Evolutionary conservation across 768 basidiomycete genomes (phyloP).

Genomic region (Phaeotremella skinneri): DNA sequence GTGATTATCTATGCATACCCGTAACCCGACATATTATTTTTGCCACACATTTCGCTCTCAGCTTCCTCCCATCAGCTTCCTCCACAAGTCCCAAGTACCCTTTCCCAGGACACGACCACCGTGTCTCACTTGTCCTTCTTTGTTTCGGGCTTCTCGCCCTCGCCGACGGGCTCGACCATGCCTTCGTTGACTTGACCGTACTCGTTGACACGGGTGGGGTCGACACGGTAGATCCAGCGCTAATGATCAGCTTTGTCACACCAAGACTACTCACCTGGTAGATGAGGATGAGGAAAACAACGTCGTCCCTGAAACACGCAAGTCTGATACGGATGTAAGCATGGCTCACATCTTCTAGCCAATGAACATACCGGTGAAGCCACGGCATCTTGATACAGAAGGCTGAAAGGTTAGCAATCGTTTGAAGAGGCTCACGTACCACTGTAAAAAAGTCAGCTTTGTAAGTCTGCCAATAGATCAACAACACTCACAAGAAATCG

Average conservation of each 20-base stretch:
- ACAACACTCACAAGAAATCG: conserved; percentile 59
- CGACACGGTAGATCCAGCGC: conserved; percentile 97
- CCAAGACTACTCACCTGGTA: conserved; percentile 67
- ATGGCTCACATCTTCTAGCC: background rate
- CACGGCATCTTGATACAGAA: conserved; percentile 97
- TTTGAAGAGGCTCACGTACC: background rate
- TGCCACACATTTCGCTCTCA: background rate
- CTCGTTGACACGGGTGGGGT: conserved; percentile 92
- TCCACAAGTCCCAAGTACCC: background rate
- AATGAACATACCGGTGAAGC: conserved; percentile 58
- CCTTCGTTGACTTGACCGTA: conserved; percentile 72
- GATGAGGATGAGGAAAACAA: conserved; percentile 82
- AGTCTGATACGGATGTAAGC: conserved; percentile 57
- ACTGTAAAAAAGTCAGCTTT: conserved; percentile 11
- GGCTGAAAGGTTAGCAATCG: conserved; percentile 53
- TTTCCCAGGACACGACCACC: too few relatives aligned
- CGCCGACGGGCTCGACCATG: conserved; percentile 46
- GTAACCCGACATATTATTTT: background rate
- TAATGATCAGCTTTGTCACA: conserved; percentile 51
- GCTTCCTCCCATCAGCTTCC: background rate
- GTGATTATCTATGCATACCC: conserved; percentile 2
- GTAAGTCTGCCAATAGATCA: background rate
- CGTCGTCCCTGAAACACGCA: conserved; percentile 57
- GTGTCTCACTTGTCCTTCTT: conserved; percentile 31
- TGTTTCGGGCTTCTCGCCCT: conserved; percentile 16